Conservation (phyloP, 257 asterid species). For the Leonotis leonurus region DNA sequence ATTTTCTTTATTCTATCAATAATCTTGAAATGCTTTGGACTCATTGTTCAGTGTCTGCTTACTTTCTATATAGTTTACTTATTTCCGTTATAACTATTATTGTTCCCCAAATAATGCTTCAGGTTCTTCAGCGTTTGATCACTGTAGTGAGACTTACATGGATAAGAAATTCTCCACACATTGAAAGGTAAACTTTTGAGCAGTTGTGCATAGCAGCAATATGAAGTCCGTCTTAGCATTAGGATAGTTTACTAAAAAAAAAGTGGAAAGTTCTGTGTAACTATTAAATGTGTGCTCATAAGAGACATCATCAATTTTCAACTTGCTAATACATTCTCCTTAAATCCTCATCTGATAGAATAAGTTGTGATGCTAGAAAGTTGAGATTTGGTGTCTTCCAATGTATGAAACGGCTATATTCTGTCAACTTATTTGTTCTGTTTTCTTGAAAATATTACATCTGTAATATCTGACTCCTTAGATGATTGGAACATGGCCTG, state of each 20-base stretch:
- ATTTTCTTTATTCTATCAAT: not conserved
- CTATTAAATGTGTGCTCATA: too few relatives aligned
- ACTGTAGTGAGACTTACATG: conserved; percentile 66
- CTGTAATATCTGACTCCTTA: not conserved
- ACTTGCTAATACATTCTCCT: too few relatives aligned
- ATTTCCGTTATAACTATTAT: not conserved
- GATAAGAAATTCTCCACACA: conserved; percentile 69
- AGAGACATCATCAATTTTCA: too few relatives aligned
- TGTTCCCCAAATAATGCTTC: conserved; percentile 17
- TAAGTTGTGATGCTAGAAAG: not conserved
- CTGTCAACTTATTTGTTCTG: not conserved
- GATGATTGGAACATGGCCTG: not conserved
- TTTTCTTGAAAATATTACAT: not conserved
- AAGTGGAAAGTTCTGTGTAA: not conserved
- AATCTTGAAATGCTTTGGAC: not conserved
- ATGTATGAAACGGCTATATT: not conserved
- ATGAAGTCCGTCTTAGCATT: not conserved
- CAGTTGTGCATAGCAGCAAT: conserved; percentile 2
- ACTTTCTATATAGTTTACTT: not conserved
- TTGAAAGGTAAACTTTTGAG: conserved; percentile 46
- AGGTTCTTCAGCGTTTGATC: conserved; percentile 69
- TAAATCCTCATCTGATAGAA: too few relatives aligned
- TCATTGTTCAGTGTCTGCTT: conserved; percentile 3
- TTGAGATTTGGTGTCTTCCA: not conserved
- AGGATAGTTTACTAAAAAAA: not conserved